Evolutionary conservation across 75 land plant species (phyloP).

Genomic region (Chamaecyparis obtusa): DNA sequence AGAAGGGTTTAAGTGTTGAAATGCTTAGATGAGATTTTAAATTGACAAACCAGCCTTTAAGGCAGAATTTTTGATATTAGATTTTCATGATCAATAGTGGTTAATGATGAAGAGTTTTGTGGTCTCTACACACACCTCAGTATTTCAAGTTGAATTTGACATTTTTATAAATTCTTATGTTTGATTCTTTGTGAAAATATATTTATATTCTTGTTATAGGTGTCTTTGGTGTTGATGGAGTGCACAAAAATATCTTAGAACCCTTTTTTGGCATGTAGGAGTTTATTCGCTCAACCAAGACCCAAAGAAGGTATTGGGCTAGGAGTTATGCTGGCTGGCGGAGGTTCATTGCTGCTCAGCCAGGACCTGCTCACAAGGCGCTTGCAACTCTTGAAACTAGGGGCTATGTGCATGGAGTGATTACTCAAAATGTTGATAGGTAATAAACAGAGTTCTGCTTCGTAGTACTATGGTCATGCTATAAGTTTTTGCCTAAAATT

Average conservation of each 20-base stretch:
- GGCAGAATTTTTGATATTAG: not conserved
- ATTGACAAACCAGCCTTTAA: not conserved
- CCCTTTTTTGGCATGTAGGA: constrained; percentile 38
- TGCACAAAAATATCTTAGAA: not conserved
- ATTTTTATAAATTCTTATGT: not conserved
- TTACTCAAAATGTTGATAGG: constrained; percentile 98
- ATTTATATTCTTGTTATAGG: not conserved
- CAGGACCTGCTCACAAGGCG: constrained; percentile 68
- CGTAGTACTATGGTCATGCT: not conserved
- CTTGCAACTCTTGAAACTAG: constrained; percentile 71
- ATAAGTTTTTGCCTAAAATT: not conserved
- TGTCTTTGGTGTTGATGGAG: not conserved
- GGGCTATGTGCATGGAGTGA: constrained; percentile 64
- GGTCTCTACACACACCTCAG: not conserved
- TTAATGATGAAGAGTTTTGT: not conserved
- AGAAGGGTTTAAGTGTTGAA: not conserved
- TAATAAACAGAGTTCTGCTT: constrained; percentile 5
- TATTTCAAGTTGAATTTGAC: not conserved
- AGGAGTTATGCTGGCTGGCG: constrained; percentile 96
- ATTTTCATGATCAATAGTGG: not conserved
- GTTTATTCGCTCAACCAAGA: constrained; percentile 60
- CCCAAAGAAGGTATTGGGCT: constrained; percentile 87
- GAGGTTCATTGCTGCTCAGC: constrained; percentile 70
- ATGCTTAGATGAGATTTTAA: not conserved
- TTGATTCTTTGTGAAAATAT: not conserved